phyloP scores from a whole-genome alignment of 306 rosid species.

The Boehmeria nivea region DNA sequence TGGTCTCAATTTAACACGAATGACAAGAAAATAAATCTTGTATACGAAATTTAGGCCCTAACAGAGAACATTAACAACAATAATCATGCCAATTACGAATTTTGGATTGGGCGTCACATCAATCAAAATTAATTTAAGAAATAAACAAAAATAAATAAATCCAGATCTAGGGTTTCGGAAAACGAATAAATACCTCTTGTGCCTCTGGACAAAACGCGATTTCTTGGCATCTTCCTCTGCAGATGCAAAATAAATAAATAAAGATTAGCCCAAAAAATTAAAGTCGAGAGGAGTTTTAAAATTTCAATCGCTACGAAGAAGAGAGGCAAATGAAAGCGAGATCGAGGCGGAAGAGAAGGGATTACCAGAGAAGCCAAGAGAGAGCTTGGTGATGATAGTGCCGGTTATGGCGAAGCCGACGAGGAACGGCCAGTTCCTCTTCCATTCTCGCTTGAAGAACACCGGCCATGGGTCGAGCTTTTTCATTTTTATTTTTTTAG shows the following conservation, averaged over 20 bases:
- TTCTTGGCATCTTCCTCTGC: constrained; percentile 87
- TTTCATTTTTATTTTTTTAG: constrained; percentile 13
- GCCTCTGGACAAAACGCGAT: constrained; percentile 63
- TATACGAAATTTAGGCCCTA: no score
- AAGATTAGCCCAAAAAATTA: constrained; percentile 6
- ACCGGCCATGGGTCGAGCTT: constrained; percentile 89
- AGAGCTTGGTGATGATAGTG: constrained; percentile 52
- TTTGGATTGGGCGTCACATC: neutral
- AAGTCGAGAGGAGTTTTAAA: neutral
- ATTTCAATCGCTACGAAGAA: neutral
- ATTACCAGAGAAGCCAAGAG: constrained; percentile 63
- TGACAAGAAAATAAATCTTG: neutral
- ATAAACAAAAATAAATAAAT: neutral
- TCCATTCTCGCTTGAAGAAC: constrained; percentile 89
- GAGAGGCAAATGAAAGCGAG: neutral
- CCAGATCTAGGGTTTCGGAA: constrained; percentile 21
- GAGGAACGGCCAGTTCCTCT: constrained; percentile 79
- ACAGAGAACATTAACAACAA: no score
- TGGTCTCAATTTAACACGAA: neutral
- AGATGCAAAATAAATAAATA: neutral
- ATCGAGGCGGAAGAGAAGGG: neutral
- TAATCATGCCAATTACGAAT: neutral
- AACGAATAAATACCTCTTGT: constrained; percentile 43
- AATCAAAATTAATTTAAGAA: neutral
- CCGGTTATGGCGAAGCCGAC: constrained; percentile 84